Conservation (phyloP, 2,329 filamentous ascomycete species). For the Talaromyces sp. region DNA sequence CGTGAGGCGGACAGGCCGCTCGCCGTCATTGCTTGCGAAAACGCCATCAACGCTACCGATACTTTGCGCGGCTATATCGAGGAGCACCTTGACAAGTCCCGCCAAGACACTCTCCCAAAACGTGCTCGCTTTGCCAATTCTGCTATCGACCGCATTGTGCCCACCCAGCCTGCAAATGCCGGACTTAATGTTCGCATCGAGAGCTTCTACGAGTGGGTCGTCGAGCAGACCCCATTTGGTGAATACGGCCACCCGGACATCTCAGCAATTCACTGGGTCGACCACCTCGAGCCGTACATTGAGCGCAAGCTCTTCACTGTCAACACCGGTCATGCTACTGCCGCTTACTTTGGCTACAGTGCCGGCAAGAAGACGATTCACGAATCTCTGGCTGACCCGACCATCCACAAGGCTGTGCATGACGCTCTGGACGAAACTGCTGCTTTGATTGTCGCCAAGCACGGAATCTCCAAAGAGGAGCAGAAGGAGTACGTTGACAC, state of each 20-base stretch:
- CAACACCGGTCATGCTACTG: conserved; percentile 95
- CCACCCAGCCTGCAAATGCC: conserved; percentile 72
- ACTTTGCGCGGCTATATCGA: conserved; percentile 78
- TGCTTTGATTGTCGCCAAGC: conserved; percentile 77
- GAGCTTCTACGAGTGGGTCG: conserved; percentile 99
- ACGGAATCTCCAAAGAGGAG: conserved; percentile 66
- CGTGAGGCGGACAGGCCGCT: conserved; percentile 64
- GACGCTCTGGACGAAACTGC: conserved; percentile 81
- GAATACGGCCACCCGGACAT: conserved; percentile 66
- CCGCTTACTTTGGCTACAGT: conserved; percentile 90
- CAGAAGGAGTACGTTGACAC: conserved; percentile 85
- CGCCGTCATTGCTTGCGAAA: conserved; percentile 95
- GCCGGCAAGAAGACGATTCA: conserved; percentile 81
- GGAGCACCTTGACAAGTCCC: conserved; percentile 63
- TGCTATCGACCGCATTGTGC: conserved; percentile 96
- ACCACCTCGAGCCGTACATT: conserved; percentile 87
- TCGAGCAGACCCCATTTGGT: conserved; percentile 80
- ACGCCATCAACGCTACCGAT: conserved; percentile 91
- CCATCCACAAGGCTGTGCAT: conserved; percentile 73
- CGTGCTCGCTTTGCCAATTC: conserved; percentile 93
- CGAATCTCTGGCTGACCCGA: conserved; percentile 74
- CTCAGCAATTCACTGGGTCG: conserved; percentile 86
- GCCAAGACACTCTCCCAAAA: conserved; percentile 60
- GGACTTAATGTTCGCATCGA: conserved; percentile 92
- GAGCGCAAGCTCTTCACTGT: conserved; percentile 99